Evolutionary conservation across 2,329 filamentous ascomycete genomes (phyloP).

Genomic region (Venturia carpophila): DNA sequence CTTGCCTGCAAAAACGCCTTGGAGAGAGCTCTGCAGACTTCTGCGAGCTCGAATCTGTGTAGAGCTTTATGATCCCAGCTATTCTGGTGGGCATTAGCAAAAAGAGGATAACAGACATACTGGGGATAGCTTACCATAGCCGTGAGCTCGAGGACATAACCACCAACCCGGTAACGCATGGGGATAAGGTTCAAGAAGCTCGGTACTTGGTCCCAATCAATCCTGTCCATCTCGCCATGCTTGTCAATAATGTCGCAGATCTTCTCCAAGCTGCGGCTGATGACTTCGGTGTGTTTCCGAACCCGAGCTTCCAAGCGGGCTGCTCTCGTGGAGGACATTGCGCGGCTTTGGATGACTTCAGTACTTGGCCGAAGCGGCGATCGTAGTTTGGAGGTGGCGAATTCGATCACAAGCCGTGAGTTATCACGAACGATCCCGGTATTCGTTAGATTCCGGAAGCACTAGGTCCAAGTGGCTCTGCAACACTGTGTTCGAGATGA

Average conservation of each 20-base stretch:
- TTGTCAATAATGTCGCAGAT: constrained; percentile 4
- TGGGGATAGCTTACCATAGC: not conserved
- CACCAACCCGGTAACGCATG: not conserved
- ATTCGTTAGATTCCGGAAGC: not conserved
- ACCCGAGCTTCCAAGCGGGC: not conserved
- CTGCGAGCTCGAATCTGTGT: not conserved
- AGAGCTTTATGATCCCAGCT: not conserved
- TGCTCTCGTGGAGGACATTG: not conserved
- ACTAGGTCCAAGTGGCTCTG: not conserved
- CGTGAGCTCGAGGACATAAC: constrained; percentile 3
- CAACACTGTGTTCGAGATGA: not conserved
- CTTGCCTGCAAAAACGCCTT: not conserved
- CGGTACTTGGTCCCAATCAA: not conserved
- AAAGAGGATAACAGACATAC: not conserved
- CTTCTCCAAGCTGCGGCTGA: constrained; percentile 5
- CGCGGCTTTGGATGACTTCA: not conserved
- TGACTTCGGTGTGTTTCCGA: not conserved
- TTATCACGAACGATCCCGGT: not conserved
- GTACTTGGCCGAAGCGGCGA: not conserved
- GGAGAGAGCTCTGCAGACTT: not conserved
- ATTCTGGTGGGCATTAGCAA: not conserved
- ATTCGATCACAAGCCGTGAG: no score
- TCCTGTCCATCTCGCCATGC: not conserved
- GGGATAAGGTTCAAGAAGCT: not conserved
- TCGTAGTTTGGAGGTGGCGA: not conserved